Percentiles rank a stretch among this genome's conserved stretches.
These are phyloP conservation scores for Glaciozyma antarctica DNA, from an alignment of 768 basidiomycete genomes.

Conservation along the genomic window DNA sequence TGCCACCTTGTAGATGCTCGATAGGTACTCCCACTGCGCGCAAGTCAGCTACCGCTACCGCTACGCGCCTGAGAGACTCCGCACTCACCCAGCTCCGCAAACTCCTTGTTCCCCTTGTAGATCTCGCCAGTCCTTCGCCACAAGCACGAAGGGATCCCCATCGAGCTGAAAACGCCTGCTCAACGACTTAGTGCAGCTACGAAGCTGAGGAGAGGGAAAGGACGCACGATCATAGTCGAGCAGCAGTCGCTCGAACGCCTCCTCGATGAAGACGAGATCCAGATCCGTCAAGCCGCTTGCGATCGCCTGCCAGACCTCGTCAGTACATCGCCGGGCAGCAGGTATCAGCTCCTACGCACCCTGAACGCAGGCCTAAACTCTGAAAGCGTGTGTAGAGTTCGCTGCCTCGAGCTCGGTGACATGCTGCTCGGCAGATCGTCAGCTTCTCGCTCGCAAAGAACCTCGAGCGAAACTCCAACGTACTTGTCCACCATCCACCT, in stretches of 20 bases:
- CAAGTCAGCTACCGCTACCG: neutral
- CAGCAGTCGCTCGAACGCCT: constrained; percentile 88
- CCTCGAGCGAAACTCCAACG: constrained; percentile 29
- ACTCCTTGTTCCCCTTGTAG: constrained; percentile 95
- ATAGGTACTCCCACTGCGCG: constrained; percentile 58
- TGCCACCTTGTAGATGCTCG: constrained; percentile 82
- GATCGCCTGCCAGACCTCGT: constrained; percentile 39
- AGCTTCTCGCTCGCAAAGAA: neutral
- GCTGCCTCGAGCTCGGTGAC: constrained; percentile 79
- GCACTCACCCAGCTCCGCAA: constrained; percentile 58
- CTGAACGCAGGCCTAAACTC: constrained; percentile 44
- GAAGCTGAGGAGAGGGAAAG: neutral
- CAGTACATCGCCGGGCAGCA: neutral
- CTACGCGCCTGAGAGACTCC: too few relatives aligned
- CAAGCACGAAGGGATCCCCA: constrained; percentile 93
- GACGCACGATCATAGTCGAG: constrained; percentile 77
- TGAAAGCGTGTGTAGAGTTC: constrained; percentile 72
- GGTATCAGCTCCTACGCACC: constrained; percentile 27
- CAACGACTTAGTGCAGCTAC: neutral
- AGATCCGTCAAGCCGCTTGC: constrained; percentile 77
- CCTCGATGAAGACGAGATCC: constrained; percentile 94
- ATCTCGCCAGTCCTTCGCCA: constrained; percentile 97
- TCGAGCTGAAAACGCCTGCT: constrained; percentile 59
- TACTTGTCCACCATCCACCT: constrained; percentile 94
- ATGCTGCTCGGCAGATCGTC: constrained; percentile 47